Percentiles rank a stretch among this genome's conserved stretches.
phyloP scores from a whole-genome alignment of 1,284 basidiomycete genomes.

The Ceratobasidium sp. region DNA sequence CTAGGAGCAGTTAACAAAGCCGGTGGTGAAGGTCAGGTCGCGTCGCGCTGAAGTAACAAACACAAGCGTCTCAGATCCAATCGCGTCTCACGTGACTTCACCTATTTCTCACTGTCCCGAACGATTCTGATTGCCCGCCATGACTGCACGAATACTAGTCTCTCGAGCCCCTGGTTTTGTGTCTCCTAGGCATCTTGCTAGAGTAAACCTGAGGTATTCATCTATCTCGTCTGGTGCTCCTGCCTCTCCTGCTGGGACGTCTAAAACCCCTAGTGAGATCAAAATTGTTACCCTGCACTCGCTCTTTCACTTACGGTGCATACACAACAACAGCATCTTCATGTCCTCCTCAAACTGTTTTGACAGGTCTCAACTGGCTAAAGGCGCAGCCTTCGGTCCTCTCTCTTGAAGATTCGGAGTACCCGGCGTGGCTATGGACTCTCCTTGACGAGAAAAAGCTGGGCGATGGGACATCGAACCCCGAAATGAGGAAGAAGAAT shows the following conservation, averaged over 20 bases:
- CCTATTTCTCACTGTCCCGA: background rate
- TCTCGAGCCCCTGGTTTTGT: background rate
- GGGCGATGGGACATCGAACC: conserved; percentile 77
- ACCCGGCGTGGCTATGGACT: conserved; percentile 92
- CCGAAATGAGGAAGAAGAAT: conserved; percentile 69
- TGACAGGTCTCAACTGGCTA: conserved; percentile 81
- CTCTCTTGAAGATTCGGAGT: conserved; percentile 83
- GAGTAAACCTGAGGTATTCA: background rate
- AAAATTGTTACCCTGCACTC: background rate
- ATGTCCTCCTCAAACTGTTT: conserved; percentile 74
- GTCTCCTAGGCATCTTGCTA: background rate
- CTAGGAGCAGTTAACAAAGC: background rate
- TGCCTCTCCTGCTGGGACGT: background rate
- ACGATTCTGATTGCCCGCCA: background rate
- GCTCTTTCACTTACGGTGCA: background rate
- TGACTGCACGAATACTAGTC: background rate
- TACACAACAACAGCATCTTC: conserved; percentile 48
- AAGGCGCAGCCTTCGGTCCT: conserved; percentile 86
- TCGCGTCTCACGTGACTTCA: conserved; percentile 31
- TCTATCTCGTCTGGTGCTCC: conserved; percentile 10
- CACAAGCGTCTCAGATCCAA: background rate
- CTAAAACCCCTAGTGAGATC: conserved; percentile 27
- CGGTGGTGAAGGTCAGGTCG: conserved; percentile 15
- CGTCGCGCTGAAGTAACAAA: conserved; percentile 20
- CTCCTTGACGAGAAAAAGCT: conserved; percentile 63